phyloP scores from a whole-genome alignment of 2,329 filamentous ascomycete species.

The Sclerotinia borealis region DNA sequence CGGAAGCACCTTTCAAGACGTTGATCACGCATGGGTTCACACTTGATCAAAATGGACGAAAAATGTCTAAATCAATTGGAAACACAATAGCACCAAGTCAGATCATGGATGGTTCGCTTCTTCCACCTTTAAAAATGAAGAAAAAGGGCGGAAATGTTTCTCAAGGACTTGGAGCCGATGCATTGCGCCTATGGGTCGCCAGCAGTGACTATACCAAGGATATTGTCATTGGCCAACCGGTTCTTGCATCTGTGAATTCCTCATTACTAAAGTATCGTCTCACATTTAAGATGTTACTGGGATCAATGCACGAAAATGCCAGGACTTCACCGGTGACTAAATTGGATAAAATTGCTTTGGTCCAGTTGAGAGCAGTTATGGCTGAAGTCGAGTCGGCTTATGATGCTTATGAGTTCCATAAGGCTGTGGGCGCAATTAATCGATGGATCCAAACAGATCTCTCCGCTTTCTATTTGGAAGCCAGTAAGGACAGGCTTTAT shows the following conservation, averaged over 20 bases:
- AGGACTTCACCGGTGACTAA: slow-evolving; percentile 46
- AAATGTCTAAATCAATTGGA: slow-evolving; percentile 97
- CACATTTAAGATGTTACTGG: slow-evolving; percentile 85
- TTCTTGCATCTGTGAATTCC: slow-evolving; percentile 70
- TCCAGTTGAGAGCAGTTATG: slow-evolving; percentile 65
- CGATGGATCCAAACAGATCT: slow-evolving; percentile 77
- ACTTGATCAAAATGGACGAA: slow-evolving; percentile 81
- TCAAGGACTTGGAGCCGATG: slow-evolving; percentile 78
- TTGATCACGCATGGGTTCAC: slow-evolving; percentile 96
- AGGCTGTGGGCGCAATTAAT: slow-evolving; percentile 66
- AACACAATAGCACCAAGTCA: slow-evolving; percentile 77
- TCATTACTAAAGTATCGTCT: slow-evolving; percentile 80
- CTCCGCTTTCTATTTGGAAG: slow-evolving; percentile 90
- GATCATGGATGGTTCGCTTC: slow-evolving; percentile 77
- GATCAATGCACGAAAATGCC: slow-evolving; percentile 51
- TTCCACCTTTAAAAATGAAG: slow-evolving; percentile 51
- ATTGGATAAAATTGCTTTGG: slow-evolving; percentile 68
- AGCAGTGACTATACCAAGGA: slow-evolving; percentile 89
- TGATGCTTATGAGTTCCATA: slow-evolving; percentile 74
- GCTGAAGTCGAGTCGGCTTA: slow-evolving; percentile 59
- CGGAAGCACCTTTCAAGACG: slow-evolving; percentile 69
- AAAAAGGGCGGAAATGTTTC: slow-evolving; percentile 41
- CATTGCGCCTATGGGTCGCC: slow-evolving; percentile 83
- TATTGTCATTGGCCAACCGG: slow-evolving; percentile 71
- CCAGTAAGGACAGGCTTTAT: slow-evolving; percentile 86